Base-by-base conservation (phyloP, 139 green algal genomes). In the Zygnema cylindricum region DNA sequence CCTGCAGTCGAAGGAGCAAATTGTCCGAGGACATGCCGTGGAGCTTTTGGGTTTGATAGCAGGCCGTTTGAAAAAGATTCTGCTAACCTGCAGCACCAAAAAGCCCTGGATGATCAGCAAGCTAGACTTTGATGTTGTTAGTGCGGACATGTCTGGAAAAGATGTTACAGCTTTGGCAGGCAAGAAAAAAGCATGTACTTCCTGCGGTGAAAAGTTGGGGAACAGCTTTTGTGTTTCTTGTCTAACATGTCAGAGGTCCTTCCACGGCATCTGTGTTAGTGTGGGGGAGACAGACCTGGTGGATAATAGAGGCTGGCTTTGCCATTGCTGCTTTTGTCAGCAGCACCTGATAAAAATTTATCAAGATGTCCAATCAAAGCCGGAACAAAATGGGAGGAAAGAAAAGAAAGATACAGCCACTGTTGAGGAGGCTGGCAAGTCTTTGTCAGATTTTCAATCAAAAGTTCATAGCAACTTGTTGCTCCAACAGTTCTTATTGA, bases 41-140 rank as follows among this genome's bases (percentile, higher is more conserved):
- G 77, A 84, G 35, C n/a, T 84, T 3, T 33, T 84, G 35, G 77
- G 77, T 7, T 35, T 2, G 16, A 84, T 84, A 54, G 71, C 71
- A 79, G 11, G 36, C 38, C 71, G 71, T 16, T 79, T 79, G 71
- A 79, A 79, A 11, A 79, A 55, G 71, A 43, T 38, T 79, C 7
- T 25, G 7, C 36, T 79, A 16, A 43, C 43, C 43, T 42, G 36
- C 16, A 11, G 7, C 38, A 79, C 42, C 36, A 16, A 79, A 25
- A 43, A 11, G 36, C 38, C 11, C 71, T 55, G 36, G 38, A 55
- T 43, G 16, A 3, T 43, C 43, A 16, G 11, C 36, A 16, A 79
- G 3, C 7, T 16, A 43, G 36, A 55, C 38, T 16, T 16, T 79
- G 71, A 3, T 43, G 7, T 73, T 73, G 57, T 73, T 30, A 30